phyloP scores from a whole-genome alignment of 306 rosid species.

The Begonia fuchsioides region DNA sequence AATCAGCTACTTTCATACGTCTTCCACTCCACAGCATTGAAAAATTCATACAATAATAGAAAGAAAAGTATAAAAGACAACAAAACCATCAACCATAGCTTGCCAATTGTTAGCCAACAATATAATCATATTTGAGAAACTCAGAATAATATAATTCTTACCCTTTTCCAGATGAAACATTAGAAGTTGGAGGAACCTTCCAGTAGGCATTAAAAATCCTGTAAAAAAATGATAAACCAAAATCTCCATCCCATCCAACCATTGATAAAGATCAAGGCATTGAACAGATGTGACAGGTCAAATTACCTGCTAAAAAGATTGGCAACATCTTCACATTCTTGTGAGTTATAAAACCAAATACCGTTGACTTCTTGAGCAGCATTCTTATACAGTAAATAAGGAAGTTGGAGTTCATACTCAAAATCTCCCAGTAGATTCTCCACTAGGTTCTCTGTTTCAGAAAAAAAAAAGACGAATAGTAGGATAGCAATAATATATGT shows the following conservation, averaged over 20 bases:
- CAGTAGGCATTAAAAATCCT: constrained; percentile 73
- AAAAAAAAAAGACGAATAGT: neutral
- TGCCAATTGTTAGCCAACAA: neutral
- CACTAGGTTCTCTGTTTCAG: constrained; percentile 68
- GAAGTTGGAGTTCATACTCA: constrained; percentile 84
- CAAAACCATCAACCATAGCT: neutral
- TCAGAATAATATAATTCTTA: constrained; percentile 7
- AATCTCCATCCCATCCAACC: neutral
- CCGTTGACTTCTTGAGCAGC: constrained; percentile 94
- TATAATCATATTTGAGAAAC: neutral
- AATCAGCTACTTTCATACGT: no score
- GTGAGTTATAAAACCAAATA: constrained; percentile 90
- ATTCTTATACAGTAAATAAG: constrained; percentile 78
- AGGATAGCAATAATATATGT: no score
- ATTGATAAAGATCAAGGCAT: neutral
- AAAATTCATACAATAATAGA: neutral
- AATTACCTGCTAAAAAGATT: constrained; percentile 64
- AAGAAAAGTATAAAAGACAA: neutral
- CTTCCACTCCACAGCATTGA: no score
- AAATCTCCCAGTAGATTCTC: constrained; percentile 90
- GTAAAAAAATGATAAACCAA: constrained; percentile 18
- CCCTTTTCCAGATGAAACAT: constrained; percentile 51
- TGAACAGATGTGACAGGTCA: constrained; percentile 4
- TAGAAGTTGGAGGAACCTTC: constrained; percentile 52
- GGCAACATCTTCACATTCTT: constrained; percentile 91